Conservation (phyloP, 208 protist genomes). For the Crithidia sp. region DNA sequence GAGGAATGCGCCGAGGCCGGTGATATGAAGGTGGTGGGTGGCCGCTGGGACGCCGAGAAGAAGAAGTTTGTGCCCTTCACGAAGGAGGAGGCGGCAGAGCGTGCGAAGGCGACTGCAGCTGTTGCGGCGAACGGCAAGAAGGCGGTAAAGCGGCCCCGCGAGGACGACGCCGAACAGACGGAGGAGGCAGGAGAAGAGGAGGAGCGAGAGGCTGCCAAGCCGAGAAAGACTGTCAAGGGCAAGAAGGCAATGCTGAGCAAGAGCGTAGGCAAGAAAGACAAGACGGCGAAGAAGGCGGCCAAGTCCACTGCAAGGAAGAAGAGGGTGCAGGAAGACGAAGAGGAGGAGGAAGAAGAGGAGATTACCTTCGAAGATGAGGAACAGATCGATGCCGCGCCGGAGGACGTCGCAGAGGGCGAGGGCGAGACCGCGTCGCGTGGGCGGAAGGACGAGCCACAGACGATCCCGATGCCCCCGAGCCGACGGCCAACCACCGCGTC, state of each 20-base stretch:
- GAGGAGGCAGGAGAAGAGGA: conserved; percentile 1
- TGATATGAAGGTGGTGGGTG: conserved; percentile 55
- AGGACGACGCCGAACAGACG: conserved; percentile 22
- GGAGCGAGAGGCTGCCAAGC: not conserved
- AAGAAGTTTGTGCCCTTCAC: conserved; percentile 75
- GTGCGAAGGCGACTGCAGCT: conserved; percentile 8
- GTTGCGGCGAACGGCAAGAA: conserved; percentile 35
- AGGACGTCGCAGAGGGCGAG: conserved; percentile 13
- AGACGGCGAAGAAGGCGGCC: conserved; percentile 2
- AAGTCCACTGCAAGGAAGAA: conserved; percentile 9
- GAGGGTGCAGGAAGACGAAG: conserved; percentile 21
- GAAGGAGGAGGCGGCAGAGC: conserved; percentile 37
- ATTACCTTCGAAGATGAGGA: conserved; percentile 15
- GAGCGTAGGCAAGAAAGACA: conserved; percentile 12
- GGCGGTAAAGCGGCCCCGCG: conserved; percentile 14
- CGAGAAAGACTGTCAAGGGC: not conserved
- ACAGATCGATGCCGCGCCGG: conserved; percentile 9
- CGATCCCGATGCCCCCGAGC: conserved; percentile 83
- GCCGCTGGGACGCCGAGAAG: conserved; percentile 73
- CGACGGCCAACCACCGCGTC: conserved; percentile 60
- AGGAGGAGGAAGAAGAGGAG: conserved; percentile 35
- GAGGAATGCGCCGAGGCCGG: conserved; percentile 72
- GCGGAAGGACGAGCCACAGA: conserved; percentile 71
- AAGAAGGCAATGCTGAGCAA: conserved; percentile 20
- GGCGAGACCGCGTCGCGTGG: conserved; percentile 1